Conservation (phyloP, 2,329 filamentous ascomycete species). For the Apiospora marii region DNA sequence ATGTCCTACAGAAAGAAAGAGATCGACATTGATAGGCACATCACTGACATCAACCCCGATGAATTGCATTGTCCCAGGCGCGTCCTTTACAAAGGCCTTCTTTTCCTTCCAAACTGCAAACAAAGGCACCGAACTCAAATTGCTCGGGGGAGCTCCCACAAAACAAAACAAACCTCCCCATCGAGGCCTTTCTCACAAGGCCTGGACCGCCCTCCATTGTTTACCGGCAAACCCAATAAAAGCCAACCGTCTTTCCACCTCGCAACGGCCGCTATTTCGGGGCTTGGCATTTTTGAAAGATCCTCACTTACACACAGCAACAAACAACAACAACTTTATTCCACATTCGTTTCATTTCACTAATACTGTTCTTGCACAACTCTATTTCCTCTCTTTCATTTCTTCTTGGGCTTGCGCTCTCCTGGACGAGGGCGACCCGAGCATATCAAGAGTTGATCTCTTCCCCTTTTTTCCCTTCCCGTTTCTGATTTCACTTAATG, state of each 20-base stretch:
- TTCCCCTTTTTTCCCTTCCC: neutral
- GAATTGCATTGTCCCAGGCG: neutral
- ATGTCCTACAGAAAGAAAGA: neutral
- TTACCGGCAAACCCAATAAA: neutral
- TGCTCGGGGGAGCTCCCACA: neutral
- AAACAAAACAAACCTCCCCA: neutral
- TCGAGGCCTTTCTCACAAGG: neutral
- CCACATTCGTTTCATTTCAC: conserved; percentile 9
- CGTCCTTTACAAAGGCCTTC: neutral
- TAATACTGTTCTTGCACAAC: neutral
- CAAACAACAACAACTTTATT: neutral
- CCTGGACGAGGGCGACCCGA: conserved; percentile 4
- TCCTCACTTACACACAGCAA: neutral
- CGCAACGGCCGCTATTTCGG: neutral
- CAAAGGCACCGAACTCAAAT: neutral
- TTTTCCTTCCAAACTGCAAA: neutral
- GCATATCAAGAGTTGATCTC: conserved; percentile 27
- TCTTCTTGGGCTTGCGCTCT: neutral
- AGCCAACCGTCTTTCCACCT: neutral
- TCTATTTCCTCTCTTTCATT: neutral
- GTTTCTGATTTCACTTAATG: neutral
- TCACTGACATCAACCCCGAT: neutral
- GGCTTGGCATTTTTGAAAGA: neutral
- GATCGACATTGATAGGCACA: neutral
- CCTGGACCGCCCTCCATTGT: neutral